phyloP scores from a whole-genome alignment of 768 basidiomycete species.

The Panaeolus papilionaceus region DNA sequence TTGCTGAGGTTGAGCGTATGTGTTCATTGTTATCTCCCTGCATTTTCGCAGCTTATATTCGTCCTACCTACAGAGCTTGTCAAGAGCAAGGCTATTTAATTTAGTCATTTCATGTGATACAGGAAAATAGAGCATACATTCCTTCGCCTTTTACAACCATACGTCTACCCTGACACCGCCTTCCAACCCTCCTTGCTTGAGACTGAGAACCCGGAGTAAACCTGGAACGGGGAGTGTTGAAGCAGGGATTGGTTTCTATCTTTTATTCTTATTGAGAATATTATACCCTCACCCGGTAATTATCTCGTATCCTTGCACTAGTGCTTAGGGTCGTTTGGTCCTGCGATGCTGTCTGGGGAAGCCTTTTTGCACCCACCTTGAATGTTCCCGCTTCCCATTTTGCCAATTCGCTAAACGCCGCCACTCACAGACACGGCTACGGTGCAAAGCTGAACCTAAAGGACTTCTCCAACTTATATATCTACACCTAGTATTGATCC shows the following conservation, averaged over 20 bases:
- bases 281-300: neutral
- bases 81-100: constrained; percentile 90
- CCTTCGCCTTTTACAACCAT: neutral
- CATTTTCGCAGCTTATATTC: neutral
- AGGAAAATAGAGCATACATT: constrained; percentile 14
- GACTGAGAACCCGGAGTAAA: constrained; percentile 6
- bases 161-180: neutral
- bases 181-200: neutral
- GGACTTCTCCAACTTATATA: neutral
- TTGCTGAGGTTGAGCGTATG: constrained; percentile 94
- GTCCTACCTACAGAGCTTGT: constrained; percentile 68
- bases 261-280: neutral
- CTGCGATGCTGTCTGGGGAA: too few relatives aligned
- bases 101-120: constrained; percentile 17
- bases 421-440: neutral
- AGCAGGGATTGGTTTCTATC: neutral
- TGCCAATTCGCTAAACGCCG: neutral
- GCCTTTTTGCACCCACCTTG: neutral
- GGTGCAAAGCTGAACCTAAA: neutral
- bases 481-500: neutral
- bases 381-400: neutral
- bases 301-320: neutral
- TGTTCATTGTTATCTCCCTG: constrained; percentile 29
- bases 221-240: neutral
- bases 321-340: neutral